Evolutionary conservation across 2,329 filamentous ascomycete species (phyloP).

Genomic region (Talaromyces piceae): DNA sequence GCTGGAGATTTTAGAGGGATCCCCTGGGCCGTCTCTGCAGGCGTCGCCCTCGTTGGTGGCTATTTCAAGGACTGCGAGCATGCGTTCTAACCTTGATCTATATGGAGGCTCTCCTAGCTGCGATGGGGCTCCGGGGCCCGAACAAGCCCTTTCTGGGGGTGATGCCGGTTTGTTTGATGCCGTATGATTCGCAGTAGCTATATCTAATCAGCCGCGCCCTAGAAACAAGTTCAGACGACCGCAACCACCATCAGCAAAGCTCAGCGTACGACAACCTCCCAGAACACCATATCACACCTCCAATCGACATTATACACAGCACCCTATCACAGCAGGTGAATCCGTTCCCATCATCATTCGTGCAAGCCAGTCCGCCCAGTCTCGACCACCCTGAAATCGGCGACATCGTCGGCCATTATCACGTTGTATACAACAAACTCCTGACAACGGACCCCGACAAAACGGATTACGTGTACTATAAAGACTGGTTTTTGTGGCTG

Average conservation of each 20-base stretch:
- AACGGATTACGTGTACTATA: not conserved
- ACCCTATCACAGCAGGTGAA: not conserved
- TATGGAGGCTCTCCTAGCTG: not conserved
- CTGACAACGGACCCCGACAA: not conserved
- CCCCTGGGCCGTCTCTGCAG: constrained; percentile 3
- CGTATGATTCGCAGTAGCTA: not conserved
- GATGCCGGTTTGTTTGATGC: not conserved
- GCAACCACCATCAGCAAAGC: not conserved
- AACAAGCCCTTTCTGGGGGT: not conserved
- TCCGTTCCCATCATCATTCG: not conserved
- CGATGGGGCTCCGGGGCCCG: not conserved
- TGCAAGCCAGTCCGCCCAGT: not conserved
- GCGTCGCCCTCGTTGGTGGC: not conserved
- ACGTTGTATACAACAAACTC: not conserved
- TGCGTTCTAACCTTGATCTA: not conserved
- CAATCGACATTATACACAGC: too few relatives aligned
- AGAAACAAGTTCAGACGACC: not conserved
- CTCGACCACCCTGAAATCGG: constrained; percentile 1
- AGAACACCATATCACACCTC: not conserved
- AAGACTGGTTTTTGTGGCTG: constrained; percentile 5
- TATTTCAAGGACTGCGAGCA: not conserved
- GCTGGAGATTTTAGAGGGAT: constrained; percentile 5
- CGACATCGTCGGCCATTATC: constrained; percentile 2
- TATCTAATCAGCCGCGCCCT: not conserved
- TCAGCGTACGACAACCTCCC: not conserved